Conservation (phyloP, 106 monocot species). For the Iris macrosiphon region DNA sequence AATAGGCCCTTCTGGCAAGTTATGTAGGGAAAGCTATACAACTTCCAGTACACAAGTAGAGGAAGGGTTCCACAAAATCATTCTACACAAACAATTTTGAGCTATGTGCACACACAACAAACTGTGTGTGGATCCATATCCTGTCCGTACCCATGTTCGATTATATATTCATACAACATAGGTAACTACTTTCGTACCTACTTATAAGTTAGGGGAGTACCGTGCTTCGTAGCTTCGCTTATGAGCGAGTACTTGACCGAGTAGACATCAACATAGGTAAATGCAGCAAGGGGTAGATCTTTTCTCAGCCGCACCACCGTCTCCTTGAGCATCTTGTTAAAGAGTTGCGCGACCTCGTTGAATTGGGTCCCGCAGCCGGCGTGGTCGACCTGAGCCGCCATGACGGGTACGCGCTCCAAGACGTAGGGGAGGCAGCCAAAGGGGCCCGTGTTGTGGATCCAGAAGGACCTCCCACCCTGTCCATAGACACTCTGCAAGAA, state of each 20-base stretch:
- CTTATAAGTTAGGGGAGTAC: conserved; percentile 15
- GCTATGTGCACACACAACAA: too few relatives aligned
- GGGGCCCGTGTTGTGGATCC: conserved; percentile 96
- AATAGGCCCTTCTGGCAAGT: too few relatives aligned
- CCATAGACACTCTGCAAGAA: conserved; percentile 45
- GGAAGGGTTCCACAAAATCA: too few relatives aligned
- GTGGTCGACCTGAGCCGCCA: conserved; percentile 30
- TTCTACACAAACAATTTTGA: too few relatives aligned
- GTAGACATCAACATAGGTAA: conserved; percentile 93
- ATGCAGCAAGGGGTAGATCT: conserved; percentile 45
- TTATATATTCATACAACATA: too few relatives aligned
- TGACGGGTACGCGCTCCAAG: conserved; percentile 23
- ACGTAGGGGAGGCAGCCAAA: conserved; percentile 85
- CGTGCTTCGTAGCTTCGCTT: conserved; percentile 39
- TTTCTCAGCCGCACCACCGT: conserved; percentile 49
- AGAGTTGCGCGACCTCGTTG: conserved; percentile 64
- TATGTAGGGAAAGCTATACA: neutral
- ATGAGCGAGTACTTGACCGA: conserved; percentile 66
- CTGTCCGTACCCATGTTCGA: too few relatives aligned
- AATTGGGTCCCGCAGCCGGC: conserved; percentile 56
- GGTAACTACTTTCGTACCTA: too few relatives aligned
- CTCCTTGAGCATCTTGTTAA: conserved; percentile 64
- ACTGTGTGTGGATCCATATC: too few relatives aligned
- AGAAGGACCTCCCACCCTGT: conserved; percentile 69
- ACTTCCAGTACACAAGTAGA: too few relatives aligned